Evolutionary conservation across 108 stramenopile species (phyloP), one percentile per base, ranked within the genome.

Genomic region (Hondaea fermentalgiana): DNA sequence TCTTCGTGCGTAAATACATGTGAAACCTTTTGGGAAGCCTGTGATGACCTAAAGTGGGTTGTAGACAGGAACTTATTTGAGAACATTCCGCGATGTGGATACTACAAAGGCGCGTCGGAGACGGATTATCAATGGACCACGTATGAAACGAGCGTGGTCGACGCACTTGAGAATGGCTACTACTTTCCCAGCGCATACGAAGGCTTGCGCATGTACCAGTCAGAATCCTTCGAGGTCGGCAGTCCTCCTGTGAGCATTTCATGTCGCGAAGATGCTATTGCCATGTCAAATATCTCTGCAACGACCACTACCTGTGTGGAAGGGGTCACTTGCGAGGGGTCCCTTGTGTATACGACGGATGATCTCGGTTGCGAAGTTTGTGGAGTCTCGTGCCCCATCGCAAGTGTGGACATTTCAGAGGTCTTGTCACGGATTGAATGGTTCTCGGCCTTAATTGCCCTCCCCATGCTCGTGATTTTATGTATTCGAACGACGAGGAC

Each of bases 1-100:
- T 23, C 25, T 10, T 69, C 64, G 42, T 91, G 91, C 57, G 88
- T 44, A 5, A 92, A 21, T 14, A 91, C 92, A 4, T 91, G 91
- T 12, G 14, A 16, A 6, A 23, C 6, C 17, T 16, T 69, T 8
- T 69, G 64, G 64, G 42, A 69, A 23, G 10, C 8, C 25, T 69
- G 64, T 42, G 64, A 17, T 8, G 64, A 42, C 8, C 0, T 42
- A 12, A 8, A 23, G 12, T 69, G 64, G 35, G 10, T 14, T 42
- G 35, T 8, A 42, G 25, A 69, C 17, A 0, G 4, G 35, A 8
- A 42, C 64, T 69, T 3, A 8, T 69, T 42, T 4, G 14, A 17
- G 3, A 69, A 42, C 42, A 23, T 23, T 23, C 64, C 35, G 35
- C 35, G 35, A 35, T 35, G 35, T 35, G 35, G 35, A 35, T 35